Evolutionary conservation across 116 monocot species (phyloP), one percentile per base, ranked within the genome.

Genomic region (Trichopus zeylanicus): DNA sequence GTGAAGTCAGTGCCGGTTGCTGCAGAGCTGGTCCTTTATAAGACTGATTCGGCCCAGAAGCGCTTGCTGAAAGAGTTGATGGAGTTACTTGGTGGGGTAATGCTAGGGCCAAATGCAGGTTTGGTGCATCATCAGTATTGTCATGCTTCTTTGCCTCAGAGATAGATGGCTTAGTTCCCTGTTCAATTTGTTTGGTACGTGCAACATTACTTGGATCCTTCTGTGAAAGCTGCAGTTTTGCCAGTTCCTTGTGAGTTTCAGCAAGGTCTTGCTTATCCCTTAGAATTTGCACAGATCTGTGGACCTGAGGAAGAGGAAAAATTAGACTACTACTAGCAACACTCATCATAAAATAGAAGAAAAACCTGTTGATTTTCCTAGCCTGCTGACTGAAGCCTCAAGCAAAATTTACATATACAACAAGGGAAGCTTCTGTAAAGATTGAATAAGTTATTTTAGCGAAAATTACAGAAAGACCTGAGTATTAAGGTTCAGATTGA

Each of bases 221-320:
- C n/a, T 71, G 80, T 39, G 56, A 56, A 19, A 85, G 34, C 46
- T 84, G 94, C 51, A 89, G 76, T 66, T 89, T 86, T 26, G 78
- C 42, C 21, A 95, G 68, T 63, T 95, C 94, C 61, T 81, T 81
- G 55, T 89, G 94, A 51, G 94, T 53, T 46, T 94, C 86, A 51
- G 76, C 80, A 28, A 94, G 78, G 53, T 94, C 94, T 76, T 94
- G 94, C 37, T 81, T 86, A 74, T 94, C 86, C 57, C 94, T 70
- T 15, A 94, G 49, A 53, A 95, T 89, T 53, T 95, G 89, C 28
- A 95, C 78, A 39, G 89, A 85, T 62, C 86, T 83, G 76, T 89
- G 83, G 11, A 95, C 78, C 94, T 95, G 70, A 25, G 29, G 25
- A 25, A 25, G 49, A 16, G 32, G n/a, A n/a, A n/a, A 62, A 51